Base-by-base conservation (phyloP, 2,329 filamentous ascomycete genomes). In the Arthrobotrys sinensis region DNA sequence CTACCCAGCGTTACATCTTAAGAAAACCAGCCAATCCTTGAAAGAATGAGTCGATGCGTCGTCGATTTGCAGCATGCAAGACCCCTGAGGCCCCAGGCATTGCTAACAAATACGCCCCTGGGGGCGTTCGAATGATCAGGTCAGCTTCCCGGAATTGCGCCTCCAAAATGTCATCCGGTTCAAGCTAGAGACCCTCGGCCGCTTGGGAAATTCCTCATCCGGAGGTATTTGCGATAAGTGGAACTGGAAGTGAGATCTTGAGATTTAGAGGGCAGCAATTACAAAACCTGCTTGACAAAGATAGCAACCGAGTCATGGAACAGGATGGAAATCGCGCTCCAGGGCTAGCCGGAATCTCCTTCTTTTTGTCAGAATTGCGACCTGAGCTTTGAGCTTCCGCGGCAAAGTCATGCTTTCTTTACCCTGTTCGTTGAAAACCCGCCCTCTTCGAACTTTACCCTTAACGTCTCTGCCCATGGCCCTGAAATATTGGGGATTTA, bases 401-500 rank as follows among this genome's bases (percentile, higher is more conserved):
- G 69, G 69, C 60, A 73, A 73, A 73, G 69, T 73, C 69, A 73
- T 73, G 69, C 69, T 73, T 72, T 71, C 60, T 24, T 38, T 71
- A 45, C 67, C 67, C 67, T 71, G 67, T 64, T 55, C 32, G 67
- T 60, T 71, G 50, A 63, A 38, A 73, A 66, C 69, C 69, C 69
- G 69, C 69, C 55, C 60, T 60, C 57, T 72, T 46, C 43, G 60
- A 73, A 73, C 69, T 73, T 73, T 73, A 73, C 69, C 69, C 69
- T 73, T 64, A 19, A 55, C 57, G 21, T 53, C 68, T 64, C 55
- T 46, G 45, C 64, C 65, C 72, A 76, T 70, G 66, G 73, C 60
- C 66, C 73, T 70, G 73, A 67, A 71, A 70, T 66, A 77, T 77
- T 77, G 67, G 73, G 53, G 66, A 65, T 77, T 77, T 77, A 77